Base-by-base conservation (phyloP, 768 basidiomycete species). In the Tricholoma hemisulphureum region DNA sequence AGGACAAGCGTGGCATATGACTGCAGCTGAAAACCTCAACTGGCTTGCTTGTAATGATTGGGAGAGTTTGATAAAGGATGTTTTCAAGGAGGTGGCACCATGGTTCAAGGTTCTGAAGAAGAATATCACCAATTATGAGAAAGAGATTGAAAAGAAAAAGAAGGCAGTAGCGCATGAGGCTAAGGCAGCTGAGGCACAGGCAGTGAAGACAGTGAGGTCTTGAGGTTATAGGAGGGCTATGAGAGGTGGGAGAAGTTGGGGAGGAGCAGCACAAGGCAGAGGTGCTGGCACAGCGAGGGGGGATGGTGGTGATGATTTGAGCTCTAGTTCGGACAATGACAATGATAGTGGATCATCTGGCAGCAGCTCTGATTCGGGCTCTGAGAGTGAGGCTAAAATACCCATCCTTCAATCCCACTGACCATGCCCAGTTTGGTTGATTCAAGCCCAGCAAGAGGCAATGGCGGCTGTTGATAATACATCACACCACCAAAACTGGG, bases 61-160 rank as follows among this genome's bases (percentile, higher is more conserved):
- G 57, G 35, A 50, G 51, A 52, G 45, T 18, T 6, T 31, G 28
- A 31, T 46, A 39, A 56, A 48, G 29, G 58, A 41, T 9, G 14
- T 61, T 13, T 28, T 51, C 28, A 58, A 58, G 49, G 54, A 53
- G 51, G 48, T 21, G 28, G 45, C 16, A 9, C 45, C 58, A 45
- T 39, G 35, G 51, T 52, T 59, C 45, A 55, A 59, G 59, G 48
- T 49, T 49, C 48, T 26, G 48, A 49, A 49, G 48, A 49, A 49
- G 48, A 49, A 49, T 49, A 49, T 49, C n/a, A 9, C 9, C 8
- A 14, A 24, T 20, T 48, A 53, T 16, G 23, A 43, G 24, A 53
- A 64, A 43, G 46, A 14, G 29, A 39, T 59, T 21, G 60, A 61
- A 37, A 43, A 55, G 45, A 52, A 37, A 18, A 46, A 53, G 26